Evolutionary conservation across 352 stramenopile species (phyloP), one percentile per base, ranked within the genome.

Genomic region (Aphanomyces cochlioides): DNA sequence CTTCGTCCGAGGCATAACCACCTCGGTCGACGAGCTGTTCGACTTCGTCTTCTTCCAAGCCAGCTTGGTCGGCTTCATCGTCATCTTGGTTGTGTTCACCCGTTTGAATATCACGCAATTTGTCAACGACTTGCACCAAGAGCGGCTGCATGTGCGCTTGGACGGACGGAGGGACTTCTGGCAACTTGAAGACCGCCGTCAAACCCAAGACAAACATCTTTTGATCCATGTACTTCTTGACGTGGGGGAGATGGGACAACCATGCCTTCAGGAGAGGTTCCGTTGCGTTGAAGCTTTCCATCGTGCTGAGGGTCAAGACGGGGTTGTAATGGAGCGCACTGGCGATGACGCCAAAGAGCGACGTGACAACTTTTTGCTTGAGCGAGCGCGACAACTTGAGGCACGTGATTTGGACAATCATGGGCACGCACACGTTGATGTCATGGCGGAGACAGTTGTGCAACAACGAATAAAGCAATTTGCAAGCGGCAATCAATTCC

Each of bases 261-360:
- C 91, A 98, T 67, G 97, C 82, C 60, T 85, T 88, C 68, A 98
- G 90, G 39, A 98, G 88, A 66, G 92, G 86, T 15, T 96, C 81
- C 4, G 90, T 96, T 21, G 90, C 87, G 7, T 90, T 83, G 8
- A 97, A 78, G 39, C 88, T 87, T 76, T 97, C 90, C 12, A 98
- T 78, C 64, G 95, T 85, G 53, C 82, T 66, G 5, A 98, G 73
- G 45, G 95, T 95, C 41, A 98, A 74, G 38, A 85, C 77, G 12
- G 93, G 87, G 77, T 98, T 97, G 81, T 98, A 98, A 79, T 97
- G 96, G 48, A 98, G 79, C 40, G 95, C 80, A 60, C 87, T 97
- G 59, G 81, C 89, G 8, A 98, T 78, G 13, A 98, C 92, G 72
- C 96, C 89, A 53, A 98, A 90, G 45, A 98, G 83, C 13, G 88